Evolutionary conservation across 306 rosid species (phyloP), one percentile per base, ranked within the genome.

Genomic region (Malus orientalis): DNA sequence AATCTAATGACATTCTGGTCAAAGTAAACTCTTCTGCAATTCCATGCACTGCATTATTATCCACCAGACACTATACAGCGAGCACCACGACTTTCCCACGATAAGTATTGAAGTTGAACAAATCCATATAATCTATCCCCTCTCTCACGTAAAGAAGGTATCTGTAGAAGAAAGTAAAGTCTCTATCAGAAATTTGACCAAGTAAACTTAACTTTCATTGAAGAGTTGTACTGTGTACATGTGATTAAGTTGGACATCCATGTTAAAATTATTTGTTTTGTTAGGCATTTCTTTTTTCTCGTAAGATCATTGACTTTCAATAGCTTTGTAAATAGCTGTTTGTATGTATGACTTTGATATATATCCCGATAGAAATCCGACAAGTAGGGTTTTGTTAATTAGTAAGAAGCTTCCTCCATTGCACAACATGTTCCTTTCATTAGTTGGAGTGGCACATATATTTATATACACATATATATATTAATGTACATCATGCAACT

Each of bases 1-100:
- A 59, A 74, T 59, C 15, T 4, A 40, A 59, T 40, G 36, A 23
- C 68, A 73, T 44, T 60, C 27, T 74, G 77, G 45, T 74, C 69
- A 74, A 74, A 44, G 77, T 61, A 44, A 44, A 74, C 77, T 22
- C 33, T 66, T 16, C 54, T 22, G 12, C 68, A 23, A 54, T 73
- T 23, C 22, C 68, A 1, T 63, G 12, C 11, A 60, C 1, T 4
- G 12, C 63, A 58, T 25, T 60, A 30, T 30, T 30, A 8, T 30
- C 47, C 18, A 63, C 68, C 42, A 63, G 8, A 19, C 70, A 20
- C 55, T 1, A 36, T 18, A 33, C 40, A 2, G 8, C 2, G 27
- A 33, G 38, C 49, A 5, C 49, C 70, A 19, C 4, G 27, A 66
- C 47, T 66, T 65, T 66, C 47, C 9, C 15, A 66, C n/a, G 20